Evolutionary conservation across 2,329 filamentous ascomycete species (phyloP).

Genomic region (Aspergillus sp.): DNA sequence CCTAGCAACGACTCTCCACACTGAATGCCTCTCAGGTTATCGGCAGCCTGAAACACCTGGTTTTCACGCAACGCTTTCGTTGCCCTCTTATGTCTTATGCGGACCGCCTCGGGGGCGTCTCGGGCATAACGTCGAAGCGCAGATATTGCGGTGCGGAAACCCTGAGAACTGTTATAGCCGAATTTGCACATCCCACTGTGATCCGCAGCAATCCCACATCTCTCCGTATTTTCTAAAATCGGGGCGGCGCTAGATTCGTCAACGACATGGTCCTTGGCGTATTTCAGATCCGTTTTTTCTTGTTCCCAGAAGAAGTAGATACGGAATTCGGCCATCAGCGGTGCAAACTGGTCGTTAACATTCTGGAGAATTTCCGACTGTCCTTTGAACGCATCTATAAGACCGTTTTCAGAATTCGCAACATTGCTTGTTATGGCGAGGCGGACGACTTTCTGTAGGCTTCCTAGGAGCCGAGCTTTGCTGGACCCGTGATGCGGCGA

Average conservation of each 20-base stretch:
- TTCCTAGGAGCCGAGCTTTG: slow-evolving; percentile 19
- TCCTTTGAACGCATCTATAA: slow-evolving; percentile 47
- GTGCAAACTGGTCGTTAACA: slow-evolving; percentile 30
- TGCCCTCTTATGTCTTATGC: slow-evolving; percentile 2
- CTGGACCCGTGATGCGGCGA: slow-evolving; percentile 27
- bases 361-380: slow-evolving; percentile 33
- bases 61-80: slow-evolving; percentile 3
- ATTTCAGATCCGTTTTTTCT: slow-evolving; percentile 25
- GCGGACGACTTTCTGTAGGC: slow-evolving; percentile 18
- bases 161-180: slow-evolving; percentile 13
- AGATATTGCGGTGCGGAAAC: slow-evolving; percentile 17
- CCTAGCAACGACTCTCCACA: neutral
- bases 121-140: slow-evolving; percentile 4
- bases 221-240: slow-evolving; percentile 26
- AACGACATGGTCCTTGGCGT: slow-evolving; percentile 25
- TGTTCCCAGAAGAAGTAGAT: slow-evolving; percentile 36
- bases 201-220: slow-evolving; percentile 24
- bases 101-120: slow-evolving; percentile 2
- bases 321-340: slow-evolving; percentile 27
- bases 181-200: slow-evolving; percentile 25
- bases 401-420: slow-evolving; percentile 28
- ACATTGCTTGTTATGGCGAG: slow-evolving; percentile 18
- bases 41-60: slow-evolving; percentile 1
- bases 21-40: slow-evolving; percentile 1
- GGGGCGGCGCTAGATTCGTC: slow-evolving; percentile 21